These are phyloP conservation scores for Cystobasidium ongulense DNA, from an alignment of 768 basidiomycete genomes.

Conservation along the genomic window DNA sequence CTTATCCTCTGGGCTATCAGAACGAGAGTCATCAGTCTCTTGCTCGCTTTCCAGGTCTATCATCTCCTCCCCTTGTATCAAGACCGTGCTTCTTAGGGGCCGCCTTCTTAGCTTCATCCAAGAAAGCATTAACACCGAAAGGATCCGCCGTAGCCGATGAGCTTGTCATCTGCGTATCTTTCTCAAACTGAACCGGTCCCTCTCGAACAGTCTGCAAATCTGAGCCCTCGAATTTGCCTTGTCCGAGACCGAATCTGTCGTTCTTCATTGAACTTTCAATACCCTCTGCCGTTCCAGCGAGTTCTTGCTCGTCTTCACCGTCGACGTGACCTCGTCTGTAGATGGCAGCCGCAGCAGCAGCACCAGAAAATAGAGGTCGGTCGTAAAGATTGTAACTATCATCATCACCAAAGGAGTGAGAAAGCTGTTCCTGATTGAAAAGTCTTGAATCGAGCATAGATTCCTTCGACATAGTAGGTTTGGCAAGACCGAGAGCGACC, in stretches of 20 bases:
- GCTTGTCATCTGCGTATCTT: conserved; percentile 55
- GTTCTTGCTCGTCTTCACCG: conserved; percentile 71
- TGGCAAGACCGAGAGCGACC: conserved; percentile 92
- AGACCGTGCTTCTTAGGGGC: conserved; percentile 41
- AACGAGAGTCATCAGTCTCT: background rate
- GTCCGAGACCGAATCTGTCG: conserved; percentile 85
- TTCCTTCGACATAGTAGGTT: conserved; percentile 91
- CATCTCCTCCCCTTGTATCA: conserved; percentile 32
- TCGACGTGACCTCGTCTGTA: conserved; percentile 92
- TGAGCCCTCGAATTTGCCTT: background rate
- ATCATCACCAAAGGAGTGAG: conserved; percentile 73
- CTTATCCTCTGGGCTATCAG: background rate
- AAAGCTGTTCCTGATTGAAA: conserved; percentile 90
- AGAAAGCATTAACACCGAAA: conserved; percentile 90
- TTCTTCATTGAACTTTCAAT: conserved; percentile 82
- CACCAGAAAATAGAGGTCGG: conserved; percentile 88
- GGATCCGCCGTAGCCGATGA: conserved; percentile 58
- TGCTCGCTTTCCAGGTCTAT: conserved; percentile 5
- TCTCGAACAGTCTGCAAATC: conserved; percentile 51
- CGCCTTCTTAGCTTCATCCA: conserved; percentile 79
- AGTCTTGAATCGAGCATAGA: conserved; percentile 92
- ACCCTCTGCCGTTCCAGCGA: conserved; percentile 91
- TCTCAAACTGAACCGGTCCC: conserved; percentile 97
- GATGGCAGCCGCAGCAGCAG: conserved; percentile 95
- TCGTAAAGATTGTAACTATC: conserved; percentile 95